These are phyloP conservation scores for Catunica adiposa DNA, from an alignment of 2,329 filamentous ascomycete genomes.

Conservation along the genomic window DNA sequence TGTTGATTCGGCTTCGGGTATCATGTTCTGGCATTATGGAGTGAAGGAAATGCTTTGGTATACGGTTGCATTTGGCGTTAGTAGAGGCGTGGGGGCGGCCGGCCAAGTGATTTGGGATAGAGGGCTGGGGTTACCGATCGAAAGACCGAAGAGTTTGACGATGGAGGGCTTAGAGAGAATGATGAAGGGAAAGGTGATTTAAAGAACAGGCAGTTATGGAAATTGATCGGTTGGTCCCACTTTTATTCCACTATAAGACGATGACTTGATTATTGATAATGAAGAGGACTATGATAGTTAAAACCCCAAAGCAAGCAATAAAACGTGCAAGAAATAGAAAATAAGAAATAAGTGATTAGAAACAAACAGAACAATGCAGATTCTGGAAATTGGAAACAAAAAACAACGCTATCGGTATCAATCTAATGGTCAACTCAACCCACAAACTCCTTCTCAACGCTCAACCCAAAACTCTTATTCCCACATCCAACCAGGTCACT, in stretches of 20 bases:
- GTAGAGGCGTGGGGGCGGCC: slow-evolving; percentile 63
- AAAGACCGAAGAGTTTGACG: slow-evolving; percentile 96
- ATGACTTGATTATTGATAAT: no score
- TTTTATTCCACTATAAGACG: no score
- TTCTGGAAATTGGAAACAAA: neutral
- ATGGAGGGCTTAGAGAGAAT: slow-evolving; percentile 62
- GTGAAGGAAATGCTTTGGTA: slow-evolving; percentile 97
- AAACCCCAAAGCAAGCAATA: neutral
- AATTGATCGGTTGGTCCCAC: no score
- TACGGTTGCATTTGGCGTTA: slow-evolving; percentile 54
- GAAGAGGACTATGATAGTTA: no score
- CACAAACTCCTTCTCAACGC: no score
- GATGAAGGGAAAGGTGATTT: slow-evolving; percentile 22
- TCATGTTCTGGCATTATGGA: slow-evolving; percentile 95
- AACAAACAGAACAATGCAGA: neutral
- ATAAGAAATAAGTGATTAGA: neutral
- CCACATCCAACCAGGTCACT: neutral
- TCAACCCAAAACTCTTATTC: neutral
- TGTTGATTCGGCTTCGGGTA: slow-evolving; percentile 82
- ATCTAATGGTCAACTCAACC: no score
- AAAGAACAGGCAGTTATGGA: no score
- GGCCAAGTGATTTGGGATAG: slow-evolving; percentile 95
- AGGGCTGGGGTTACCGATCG: slow-evolving; percentile 82
- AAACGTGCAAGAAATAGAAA: neutral
- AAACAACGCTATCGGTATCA: no score